phyloP scores from a whole-genome alignment of 352 stramenopile genomes.

The Phytophthora sp. region DNA sequence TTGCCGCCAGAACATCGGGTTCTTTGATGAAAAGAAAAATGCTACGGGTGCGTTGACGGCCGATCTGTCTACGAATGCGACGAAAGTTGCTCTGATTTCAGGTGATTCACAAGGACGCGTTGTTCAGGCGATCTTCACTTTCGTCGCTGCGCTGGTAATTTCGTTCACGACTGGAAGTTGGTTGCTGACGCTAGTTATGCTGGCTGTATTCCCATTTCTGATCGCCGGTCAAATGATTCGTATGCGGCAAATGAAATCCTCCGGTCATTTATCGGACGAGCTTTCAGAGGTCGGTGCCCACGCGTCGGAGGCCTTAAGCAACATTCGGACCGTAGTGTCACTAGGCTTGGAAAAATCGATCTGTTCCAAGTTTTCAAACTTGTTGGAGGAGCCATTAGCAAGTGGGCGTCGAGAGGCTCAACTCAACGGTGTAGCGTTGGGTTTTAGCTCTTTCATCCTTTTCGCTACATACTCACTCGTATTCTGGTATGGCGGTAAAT shows the following conservation, averaged over 20 bases:
- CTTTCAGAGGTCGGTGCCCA: conserved; percentile 39
- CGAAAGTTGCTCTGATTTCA: conserved; percentile 48
- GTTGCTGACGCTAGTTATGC: conserved; percentile 72
- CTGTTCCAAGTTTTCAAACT: conserved; percentile 18
- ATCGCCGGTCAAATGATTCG: conserved; percentile 43
- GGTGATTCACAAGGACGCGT: conserved; percentile 57
- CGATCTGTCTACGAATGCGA: conserved; percentile 58
- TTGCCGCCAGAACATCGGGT: conserved; percentile 55
- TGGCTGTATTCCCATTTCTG: conserved; percentile 67
- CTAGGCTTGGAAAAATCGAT: conserved; percentile 40
- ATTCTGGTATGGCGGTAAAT: conserved; percentile 67
- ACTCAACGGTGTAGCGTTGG: conserved; percentile 56
- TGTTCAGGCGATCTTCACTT: conserved; percentile 51
- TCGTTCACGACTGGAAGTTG: conserved; percentile 68
- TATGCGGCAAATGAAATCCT: conserved; percentile 41
- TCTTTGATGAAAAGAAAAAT: conserved; percentile 73
- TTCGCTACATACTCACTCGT: conserved; percentile 57
- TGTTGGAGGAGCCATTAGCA: conserved; percentile 35
- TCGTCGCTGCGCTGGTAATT: conserved; percentile 59
- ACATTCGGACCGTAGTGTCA: conserved; percentile 51
- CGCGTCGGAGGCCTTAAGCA: conserved; percentile 49
- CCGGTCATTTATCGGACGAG: conserved; percentile 17
- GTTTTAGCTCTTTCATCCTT: conserved; percentile 67
- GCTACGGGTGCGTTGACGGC: conserved; percentile 53
- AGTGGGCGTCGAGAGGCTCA: conserved; percentile 34